Percentiles rank a stretch among this genome's conserved stretches.
phyloP scores from a whole-genome alignment of 148 eudicot genomes.

The Mesembryanthemum crystallinum region DNA sequence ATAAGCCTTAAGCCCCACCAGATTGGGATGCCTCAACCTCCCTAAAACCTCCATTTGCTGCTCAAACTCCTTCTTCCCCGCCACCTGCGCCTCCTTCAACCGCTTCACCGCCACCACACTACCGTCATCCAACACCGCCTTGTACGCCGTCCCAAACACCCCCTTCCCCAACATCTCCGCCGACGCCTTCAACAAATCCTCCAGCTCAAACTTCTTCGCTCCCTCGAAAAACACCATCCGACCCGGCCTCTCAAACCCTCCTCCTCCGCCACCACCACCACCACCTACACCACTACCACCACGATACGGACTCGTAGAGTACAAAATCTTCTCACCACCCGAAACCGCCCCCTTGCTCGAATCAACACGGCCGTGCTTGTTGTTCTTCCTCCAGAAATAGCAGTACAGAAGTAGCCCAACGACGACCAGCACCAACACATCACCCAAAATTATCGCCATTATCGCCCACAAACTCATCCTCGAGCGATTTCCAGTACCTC shows the following conservation, averaged over 20 bases:
- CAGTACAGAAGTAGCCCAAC: slow-evolving; percentile 52
- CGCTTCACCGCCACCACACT: slow-evolving; percentile 81
- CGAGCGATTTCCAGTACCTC: background rate
- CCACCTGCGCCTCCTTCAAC: slow-evolving; percentile 49
- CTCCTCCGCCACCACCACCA: background rate
- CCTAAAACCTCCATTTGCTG: slow-evolving; percentile 77
- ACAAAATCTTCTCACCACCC: slow-evolving; percentile 62
- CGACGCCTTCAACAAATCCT: slow-evolving; percentile 80
- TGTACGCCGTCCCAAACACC: slow-evolving; percentile 82
- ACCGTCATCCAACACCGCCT: slow-evolving; percentile 83
- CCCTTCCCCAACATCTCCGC: slow-evolving; percentile 97
- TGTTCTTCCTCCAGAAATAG: slow-evolving; percentile 45
- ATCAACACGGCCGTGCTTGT: background rate
- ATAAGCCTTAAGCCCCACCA: slow-evolving; percentile 71
- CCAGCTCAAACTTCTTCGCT: slow-evolving; percentile 72
- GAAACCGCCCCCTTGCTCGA: slow-evolving; percentile 18
- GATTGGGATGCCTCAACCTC: slow-evolving; percentile 54
- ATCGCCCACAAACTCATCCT: slow-evolving; percentile 48
- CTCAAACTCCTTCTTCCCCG: slow-evolving; percentile 66
- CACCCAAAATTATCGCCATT: slow-evolving; percentile 56
- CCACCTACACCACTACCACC: slow-evolving; percentile 11
- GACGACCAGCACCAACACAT: slow-evolving; percentile 45
- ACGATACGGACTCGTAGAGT: slow-evolving; percentile 53
- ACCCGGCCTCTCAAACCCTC: slow-evolving; percentile 49
- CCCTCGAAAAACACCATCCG: slow-evolving; percentile 83